Evolutionary conservation across 805 yeast species (phyloP).

Genomic region (Wickerhamomyces strasburgensis): DNA sequence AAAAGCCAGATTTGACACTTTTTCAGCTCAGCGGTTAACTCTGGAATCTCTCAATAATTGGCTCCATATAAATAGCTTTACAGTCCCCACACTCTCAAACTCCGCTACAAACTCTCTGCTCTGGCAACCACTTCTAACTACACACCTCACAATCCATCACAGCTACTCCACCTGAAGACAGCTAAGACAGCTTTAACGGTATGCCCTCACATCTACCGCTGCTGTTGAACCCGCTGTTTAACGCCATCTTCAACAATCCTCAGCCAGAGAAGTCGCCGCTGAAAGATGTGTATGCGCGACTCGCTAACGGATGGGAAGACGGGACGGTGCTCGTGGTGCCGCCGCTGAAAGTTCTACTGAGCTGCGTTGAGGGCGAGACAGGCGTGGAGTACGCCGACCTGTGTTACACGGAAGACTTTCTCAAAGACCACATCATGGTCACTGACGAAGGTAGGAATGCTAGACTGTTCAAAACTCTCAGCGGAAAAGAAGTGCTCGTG

Average conservation of each 20-base stretch:
- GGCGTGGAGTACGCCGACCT: conserved; percentile 41
- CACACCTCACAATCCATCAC: too few species aligned
- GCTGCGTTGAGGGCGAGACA: conserved; percentile 34
- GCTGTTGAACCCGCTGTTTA: conserved; percentile 57
- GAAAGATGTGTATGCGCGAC: conserved; percentile 39
- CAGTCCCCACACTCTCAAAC: too few species aligned
- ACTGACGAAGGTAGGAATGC: conserved; percentile 29
- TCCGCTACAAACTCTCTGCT: too few species aligned
- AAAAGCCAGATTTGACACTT: too few species aligned
- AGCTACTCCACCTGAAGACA: too few species aligned
- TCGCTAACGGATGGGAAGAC: conserved; percentile 32
- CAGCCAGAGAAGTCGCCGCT: conserved; percentile 41
- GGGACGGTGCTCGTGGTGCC: conserved; percentile 65
- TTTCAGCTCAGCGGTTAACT: too few species aligned
- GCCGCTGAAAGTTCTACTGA: conserved; percentile 40
- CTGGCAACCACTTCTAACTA: too few species aligned
- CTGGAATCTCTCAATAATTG: too few species aligned
- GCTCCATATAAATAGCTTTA: too few species aligned
- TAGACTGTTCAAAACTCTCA: conserved; percentile 47
- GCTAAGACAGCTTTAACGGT: too few species aligned
- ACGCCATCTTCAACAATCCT: conserved; percentile 64
- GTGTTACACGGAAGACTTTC: conserved; percentile 55
- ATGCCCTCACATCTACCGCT: conserved; percentile 45
- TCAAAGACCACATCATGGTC: conserved; percentile 56
- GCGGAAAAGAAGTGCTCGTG: conserved; percentile 49